Evolutionary conservation across 1,139 yeast genomes (phyloP).

Genomic region (Debaryomycetaceae sp.): DNA sequence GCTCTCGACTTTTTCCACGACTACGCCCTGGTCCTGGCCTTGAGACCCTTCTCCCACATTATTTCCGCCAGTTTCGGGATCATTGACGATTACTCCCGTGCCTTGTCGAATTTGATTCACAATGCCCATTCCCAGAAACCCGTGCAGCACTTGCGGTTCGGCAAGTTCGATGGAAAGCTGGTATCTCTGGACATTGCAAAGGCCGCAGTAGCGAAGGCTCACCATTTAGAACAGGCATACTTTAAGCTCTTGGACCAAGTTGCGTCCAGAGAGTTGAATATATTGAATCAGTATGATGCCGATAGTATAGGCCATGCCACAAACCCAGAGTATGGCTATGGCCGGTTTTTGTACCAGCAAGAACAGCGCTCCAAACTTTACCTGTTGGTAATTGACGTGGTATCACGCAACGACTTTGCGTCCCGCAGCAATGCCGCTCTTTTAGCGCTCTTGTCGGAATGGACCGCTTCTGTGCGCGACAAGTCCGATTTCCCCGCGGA

Average conservation of each 20-base stretch:
- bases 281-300: slow-evolving; percentile 42
- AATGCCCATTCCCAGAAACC: slow-evolving; percentile 48
- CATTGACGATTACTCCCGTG: slow-evolving; percentile 34
- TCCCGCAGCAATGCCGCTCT: slow-evolving; percentile 37
- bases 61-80: slow-evolving; percentile 52
- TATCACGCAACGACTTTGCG: slow-evolving; percentile 39
- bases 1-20: slow-evolving; percentile 68
- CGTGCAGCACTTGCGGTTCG: slow-evolving; percentile 53
- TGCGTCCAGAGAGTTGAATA: slow-evolving; percentile 40
- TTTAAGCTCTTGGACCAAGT: slow-evolving; percentile 64
- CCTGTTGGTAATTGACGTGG: slow-evolving; percentile 34
- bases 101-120: slow-evolving; percentile 38
- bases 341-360: slow-evolving; percentile 53
- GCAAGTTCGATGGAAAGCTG: slow-evolving; percentile 27
- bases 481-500: slow-evolving; percentile 16
- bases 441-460: slow-evolving; percentile 51
- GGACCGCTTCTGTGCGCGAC: slow-evolving; percentile 44
- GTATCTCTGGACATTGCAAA: slow-evolving; percentile 24
- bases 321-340: slow-evolving; percentile 82
- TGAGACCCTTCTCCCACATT: slow-evolving; percentile 37
- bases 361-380: slow-evolving; percentile 40
- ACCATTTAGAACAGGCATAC: slow-evolving; percentile 65
- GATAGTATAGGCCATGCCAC: slow-evolving; percentile 34
- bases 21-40: slow-evolving; percentile 35
- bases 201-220: slow-evolving; percentile 34